phyloP scores from a whole-genome alignment of 495 filamentous ascomycete genomes.

The Aeminium ludgeri region DNA sequence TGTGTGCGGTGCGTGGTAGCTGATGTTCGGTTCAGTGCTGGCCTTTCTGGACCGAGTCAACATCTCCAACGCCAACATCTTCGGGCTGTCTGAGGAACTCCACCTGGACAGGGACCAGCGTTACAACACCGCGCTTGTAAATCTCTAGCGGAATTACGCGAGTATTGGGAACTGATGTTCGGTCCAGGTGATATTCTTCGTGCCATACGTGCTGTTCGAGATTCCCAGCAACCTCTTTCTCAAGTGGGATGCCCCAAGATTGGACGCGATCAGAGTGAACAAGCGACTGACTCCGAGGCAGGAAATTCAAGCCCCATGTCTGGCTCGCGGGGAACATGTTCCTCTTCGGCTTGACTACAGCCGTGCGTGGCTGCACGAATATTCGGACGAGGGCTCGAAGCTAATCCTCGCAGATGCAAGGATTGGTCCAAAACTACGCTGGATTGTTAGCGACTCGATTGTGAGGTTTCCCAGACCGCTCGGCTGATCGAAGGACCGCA shows the following conservation, averaged over 20 bases:
- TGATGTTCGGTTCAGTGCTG: not conserved
- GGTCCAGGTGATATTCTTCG: too few relatives aligned
- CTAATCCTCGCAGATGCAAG: slow-evolving; percentile 37
- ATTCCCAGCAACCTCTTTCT: slow-evolving; percentile 82
- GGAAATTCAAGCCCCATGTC: slow-evolving; percentile 54
- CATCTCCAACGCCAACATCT: slow-evolving; percentile 35
- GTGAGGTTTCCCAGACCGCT: too few relatives aligned
- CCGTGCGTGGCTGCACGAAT: slow-evolving; percentile 17
- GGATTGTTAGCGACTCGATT: slow-evolving; percentile 69
- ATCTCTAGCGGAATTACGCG: slow-evolving; percentile 51
- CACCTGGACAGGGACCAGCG: slow-evolving; percentile 37
- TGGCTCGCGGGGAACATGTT: slow-evolving; percentile 74
- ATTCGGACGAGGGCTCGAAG: too few relatives aligned
- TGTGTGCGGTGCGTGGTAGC: too few relatives aligned
- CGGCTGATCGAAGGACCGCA: too few relatives aligned
- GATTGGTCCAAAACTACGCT: slow-evolving; percentile 58
- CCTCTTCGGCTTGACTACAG: slow-evolving; percentile 58
- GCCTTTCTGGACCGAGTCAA: slow-evolving; percentile 23
- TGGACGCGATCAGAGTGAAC: not conserved
- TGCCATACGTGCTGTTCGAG: slow-evolving; percentile 61
- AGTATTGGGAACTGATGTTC: too few relatives aligned
- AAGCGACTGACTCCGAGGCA: slow-evolving; percentile 2
- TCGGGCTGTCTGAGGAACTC: slow-evolving; percentile 48
- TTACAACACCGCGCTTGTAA: slow-evolving; percentile 65
- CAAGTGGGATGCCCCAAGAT: too few relatives aligned